phyloP scores from a whole-genome alignment of 2,329 filamentous ascomycete species.

The Cladosporium velox region DNA sequence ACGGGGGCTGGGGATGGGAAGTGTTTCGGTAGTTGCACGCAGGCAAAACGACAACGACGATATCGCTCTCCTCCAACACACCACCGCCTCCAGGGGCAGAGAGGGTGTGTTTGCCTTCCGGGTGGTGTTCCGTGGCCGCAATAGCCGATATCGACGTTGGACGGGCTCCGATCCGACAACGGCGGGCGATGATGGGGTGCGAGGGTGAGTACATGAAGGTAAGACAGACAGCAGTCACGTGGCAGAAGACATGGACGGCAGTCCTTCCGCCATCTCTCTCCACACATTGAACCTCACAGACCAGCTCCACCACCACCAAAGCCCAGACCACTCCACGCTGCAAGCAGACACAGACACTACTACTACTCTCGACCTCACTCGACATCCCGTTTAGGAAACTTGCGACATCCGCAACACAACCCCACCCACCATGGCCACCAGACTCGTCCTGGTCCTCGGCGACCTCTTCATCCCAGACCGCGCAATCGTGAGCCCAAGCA shows the following conservation, averaged over 20 bases:
- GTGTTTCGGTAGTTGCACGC: constrained; percentile 3
- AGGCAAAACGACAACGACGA: neutral
- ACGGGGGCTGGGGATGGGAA: neutral
- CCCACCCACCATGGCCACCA: constrained; percentile 65
- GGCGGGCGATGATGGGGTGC: constrained; percentile 5
- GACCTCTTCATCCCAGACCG: constrained; percentile 93
- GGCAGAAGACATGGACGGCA: neutral
- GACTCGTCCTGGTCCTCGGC: constrained; percentile 87
- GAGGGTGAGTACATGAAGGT: neutral
- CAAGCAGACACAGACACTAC: neutral
- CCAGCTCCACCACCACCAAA: constrained; percentile 16
- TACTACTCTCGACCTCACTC: constrained; percentile 14
- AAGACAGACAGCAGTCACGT: neutral
- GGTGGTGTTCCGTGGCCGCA: constrained; percentile 10
- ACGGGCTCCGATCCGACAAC: constrained; percentile 13
- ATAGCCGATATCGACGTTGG: constrained; percentile 12
- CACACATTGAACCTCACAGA: neutral
- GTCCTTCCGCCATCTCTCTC: constrained; percentile 5
- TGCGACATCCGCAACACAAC: constrained; percentile 3
- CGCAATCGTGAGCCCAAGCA: constrained; percentile 62
- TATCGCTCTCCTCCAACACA: neutral
- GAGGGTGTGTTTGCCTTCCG: neutral
- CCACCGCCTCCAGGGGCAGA: neutral
- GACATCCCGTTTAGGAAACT: constrained; percentile 18
- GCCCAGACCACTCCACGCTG: constrained; percentile 11